Conservation (phyloP, 495 filamentous ascomycete genomes). For the Bacidia rubella region DNA sequence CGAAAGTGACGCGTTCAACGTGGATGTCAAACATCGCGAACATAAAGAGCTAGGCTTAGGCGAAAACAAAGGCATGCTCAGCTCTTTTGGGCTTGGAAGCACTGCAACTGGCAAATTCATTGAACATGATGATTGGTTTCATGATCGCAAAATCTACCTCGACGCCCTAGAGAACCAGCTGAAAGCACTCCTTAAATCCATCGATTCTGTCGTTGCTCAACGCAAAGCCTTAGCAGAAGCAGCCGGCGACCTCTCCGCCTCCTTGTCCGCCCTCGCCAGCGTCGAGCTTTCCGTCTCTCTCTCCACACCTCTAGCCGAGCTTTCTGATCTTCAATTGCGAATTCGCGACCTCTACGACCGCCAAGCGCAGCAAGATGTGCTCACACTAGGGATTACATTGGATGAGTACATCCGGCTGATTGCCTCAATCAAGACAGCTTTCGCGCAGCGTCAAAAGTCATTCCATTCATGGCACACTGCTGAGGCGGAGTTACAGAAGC, state of each 20-base stretch:
- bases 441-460: slow-evolving; percentile 83
- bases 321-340: slow-evolving; percentile 84
- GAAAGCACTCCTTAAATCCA: slow-evolving; percentile 83
- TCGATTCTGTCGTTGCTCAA: slow-evolving; percentile 82
- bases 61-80: slow-evolving; percentile 87
- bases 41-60: slow-evolving; percentile 71
- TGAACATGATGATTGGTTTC: slow-evolving; percentile 99
- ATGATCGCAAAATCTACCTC: slow-evolving; percentile 85
- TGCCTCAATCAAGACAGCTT: slow-evolving; percentile 81
- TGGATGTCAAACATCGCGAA: slow-evolving; percentile 97
- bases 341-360: slow-evolving; percentile 92
- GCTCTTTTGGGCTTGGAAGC: slow-evolving; percentile 65
- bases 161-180: slow-evolving; percentile 92
- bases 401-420: slow-evolving; percentile 97
- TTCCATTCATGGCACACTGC: slow-evolving; percentile 86
- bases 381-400: slow-evolving; percentile 92
- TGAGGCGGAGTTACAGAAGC: slow-evolving; percentile 77
- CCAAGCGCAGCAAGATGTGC: slow-evolving; percentile 91
- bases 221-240: slow-evolving; percentile 86
- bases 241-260: slow-evolving; percentile 80
- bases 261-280: slow-evolving; percentile 73
- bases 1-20: slow-evolving; percentile 87
- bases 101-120: slow-evolving; percentile 69
- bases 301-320: slow-evolving; percentile 72
- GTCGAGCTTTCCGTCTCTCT: slow-evolving; percentile 84